Evolutionary conservation across 225 moss, liverwort and hornwort genomes (phyloP).

Genomic region (Sphagnum contortum): DNA sequence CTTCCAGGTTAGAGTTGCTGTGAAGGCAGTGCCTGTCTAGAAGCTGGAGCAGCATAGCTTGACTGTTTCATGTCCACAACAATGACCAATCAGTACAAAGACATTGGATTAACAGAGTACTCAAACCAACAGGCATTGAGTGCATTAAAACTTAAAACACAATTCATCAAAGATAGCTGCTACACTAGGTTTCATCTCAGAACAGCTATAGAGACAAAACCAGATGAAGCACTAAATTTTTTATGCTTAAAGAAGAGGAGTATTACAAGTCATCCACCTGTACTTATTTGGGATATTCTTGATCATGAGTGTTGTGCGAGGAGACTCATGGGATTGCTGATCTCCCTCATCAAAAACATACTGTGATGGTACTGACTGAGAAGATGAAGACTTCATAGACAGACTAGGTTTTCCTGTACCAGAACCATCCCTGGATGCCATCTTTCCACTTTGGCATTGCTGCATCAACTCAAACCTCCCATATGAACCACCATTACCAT

Average conservation of each 20-base stretch:
- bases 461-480: constrained; percentile 17
- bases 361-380: constrained; percentile 49
- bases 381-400: constrained; percentile 49
- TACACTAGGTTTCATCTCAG: no score
- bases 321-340: constrained; percentile 35
- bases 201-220: no score
- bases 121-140: no score
- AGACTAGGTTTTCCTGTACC: constrained; percentile 55
- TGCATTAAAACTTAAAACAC: no score
- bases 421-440: constrained; percentile 46
- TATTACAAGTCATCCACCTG: constrained; percentile 30
- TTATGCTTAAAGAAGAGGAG: no score
- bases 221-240: no score
- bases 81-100: no score
- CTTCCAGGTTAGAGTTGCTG: constrained; percentile 43
- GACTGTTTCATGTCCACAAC: constrained; percentile 28
- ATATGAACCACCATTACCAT: constrained; percentile 15
- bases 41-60: constrained; percentile 72
- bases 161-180: no score
- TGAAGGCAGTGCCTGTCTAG: constrained; percentile 68
- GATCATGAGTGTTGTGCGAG: constrained; percentile 90
- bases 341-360: constrained; percentile 66
- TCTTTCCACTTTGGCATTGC: constrained; percentile 19
- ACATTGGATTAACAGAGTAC: no score
- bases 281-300: constrained; percentile 99